These are phyloP conservation scores for Hymenoscyphus albidus DNA, from an alignment of 2,329 filamentous ascomycete species.

Conservation along the genomic window DNA sequence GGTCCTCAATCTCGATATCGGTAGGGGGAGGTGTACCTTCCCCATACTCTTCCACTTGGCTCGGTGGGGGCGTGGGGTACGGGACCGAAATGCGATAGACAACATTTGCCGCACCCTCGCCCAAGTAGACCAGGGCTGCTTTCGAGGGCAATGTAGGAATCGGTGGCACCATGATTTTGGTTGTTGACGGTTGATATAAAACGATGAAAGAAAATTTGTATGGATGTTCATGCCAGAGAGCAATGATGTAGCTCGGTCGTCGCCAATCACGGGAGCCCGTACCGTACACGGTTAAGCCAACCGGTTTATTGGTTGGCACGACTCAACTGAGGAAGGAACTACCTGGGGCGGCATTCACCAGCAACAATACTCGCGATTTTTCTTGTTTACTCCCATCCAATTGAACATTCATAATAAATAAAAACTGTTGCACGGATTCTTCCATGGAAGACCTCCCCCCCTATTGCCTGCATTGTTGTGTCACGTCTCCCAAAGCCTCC, in stretches of 20 bases:
- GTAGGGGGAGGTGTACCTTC: constrained; percentile 25
- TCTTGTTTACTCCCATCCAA: not conserved
- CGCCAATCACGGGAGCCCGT: not conserved
- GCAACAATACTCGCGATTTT: not conserved
- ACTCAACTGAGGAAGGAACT: constrained; percentile 4
- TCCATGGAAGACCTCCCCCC: not conserved
- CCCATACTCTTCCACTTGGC: constrained; percentile 38
- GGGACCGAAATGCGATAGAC: constrained; percentile 58
- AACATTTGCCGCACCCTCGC: constrained; percentile 73
- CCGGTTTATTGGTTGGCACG: not conserved
- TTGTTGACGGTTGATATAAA: not conserved
- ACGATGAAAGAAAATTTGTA: not conserved
- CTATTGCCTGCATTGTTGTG: not conserved
- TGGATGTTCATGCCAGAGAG: not conserved
- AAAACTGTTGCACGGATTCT: not conserved
- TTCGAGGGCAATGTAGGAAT: constrained; percentile 6
- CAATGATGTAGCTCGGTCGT: not conserved
- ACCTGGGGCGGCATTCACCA: not conserved
- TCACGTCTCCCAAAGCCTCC: not conserved
- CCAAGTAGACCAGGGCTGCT: constrained; percentile 41
- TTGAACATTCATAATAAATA: not conserved
- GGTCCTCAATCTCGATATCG: constrained; percentile 19
- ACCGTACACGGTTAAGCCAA: not conserved
- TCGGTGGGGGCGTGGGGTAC: constrained; percentile 23
- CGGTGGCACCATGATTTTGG: not conserved